A percentile compares a stretch with the other conserved stretches of the same genome.
Conservation (phyloP, 2,329 filamentous ascomycete genomes). For the Cladophialophora immunda region DNA sequence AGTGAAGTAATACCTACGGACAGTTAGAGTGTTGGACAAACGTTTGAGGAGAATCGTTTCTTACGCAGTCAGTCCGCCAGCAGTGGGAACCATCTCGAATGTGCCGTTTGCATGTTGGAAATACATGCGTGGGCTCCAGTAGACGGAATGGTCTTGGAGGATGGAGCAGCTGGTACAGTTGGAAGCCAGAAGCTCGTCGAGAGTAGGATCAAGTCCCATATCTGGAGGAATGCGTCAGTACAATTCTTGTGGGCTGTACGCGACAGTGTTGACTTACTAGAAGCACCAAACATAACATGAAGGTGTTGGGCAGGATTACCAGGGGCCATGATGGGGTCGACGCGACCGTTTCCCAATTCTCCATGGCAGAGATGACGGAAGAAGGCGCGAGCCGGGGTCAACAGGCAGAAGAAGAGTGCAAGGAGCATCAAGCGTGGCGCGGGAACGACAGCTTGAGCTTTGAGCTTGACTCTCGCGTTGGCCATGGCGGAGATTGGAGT, state of each 20-base stretch:
- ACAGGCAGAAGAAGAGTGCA: slow-evolving; percentile 16
- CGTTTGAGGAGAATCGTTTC: slow-evolving; percentile 49
- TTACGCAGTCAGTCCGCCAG: slow-evolving; percentile 86
- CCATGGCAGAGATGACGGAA: slow-evolving; percentile 89
- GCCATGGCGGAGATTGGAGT: slow-evolving; percentile 6
- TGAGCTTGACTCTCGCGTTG: slow-evolving; percentile 20
- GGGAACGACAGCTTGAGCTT: background rate
- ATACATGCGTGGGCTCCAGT: slow-evolving; percentile 84
- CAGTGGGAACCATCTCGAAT: slow-evolving; percentile 74
- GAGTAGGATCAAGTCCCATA: slow-evolving; percentile 66
- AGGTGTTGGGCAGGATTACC: slow-evolving; percentile 70
- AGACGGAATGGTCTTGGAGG: slow-evolving; percentile 82
- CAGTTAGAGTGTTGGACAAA: slow-evolving; percentile 17
- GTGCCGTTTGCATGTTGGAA: slow-evolving; percentile 75
- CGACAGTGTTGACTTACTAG: slow-evolving; percentile 65
- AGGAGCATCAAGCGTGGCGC: slow-evolving; percentile 19
- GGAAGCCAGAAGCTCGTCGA: slow-evolving; percentile 65
- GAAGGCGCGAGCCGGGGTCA: slow-evolving; percentile 65
- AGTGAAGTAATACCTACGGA: slow-evolving; percentile 80
- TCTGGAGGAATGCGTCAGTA: slow-evolving; percentile 56
- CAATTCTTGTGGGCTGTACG: background rate
- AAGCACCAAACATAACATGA: slow-evolving; percentile 79
- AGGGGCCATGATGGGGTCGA: slow-evolving; percentile 78
- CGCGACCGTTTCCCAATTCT: slow-evolving; percentile 71
- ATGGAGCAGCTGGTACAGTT: slow-evolving; percentile 84